Evolutionary conservation across 257 asterid species (phyloP), one percentile per base, ranked within the genome.

Genomic region (Fraxinus cuspidata): DNA sequence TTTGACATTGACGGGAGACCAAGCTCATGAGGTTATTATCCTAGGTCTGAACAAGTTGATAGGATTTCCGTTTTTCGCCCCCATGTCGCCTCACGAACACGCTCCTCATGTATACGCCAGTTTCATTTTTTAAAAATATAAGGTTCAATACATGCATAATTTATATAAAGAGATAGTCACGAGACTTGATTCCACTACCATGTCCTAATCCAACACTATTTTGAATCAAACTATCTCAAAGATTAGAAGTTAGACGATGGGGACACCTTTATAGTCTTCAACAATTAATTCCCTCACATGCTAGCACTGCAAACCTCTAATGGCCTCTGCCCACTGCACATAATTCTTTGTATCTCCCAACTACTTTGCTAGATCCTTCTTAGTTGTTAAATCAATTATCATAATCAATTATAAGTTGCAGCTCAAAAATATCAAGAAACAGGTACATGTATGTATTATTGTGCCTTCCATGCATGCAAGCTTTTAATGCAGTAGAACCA

Each of bases 401-500:
- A 74, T 78, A 74, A 66, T 47, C 71, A 40, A 58, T 74, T 18
- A 42, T 7, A 31, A 75, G 10, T 25, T 6, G 75, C 63, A 78
- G 72, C 80, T 27, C 72, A 37, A 21, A 44, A 38, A 40, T 12
- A 58, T 42, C 21, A 12, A 31, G 37, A 21, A 53, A 37, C 7
- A 34, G 5, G n/a, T 11, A 58, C 5, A 58, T n/a, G 4, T 5
- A 12, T 31, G 10, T 32, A 4, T 51, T 21, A 32, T n/a, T 47
- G 70, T 1, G 29, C 25, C 4, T 4, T 2, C 10, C 64, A 4
- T 75, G 66, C 9, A 29, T n/a, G 76, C 81, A 74, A 58, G 82
- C 87, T 75, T 74, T 87, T 44, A 88, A 90, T 88, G 89, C 66
- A 0, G 37, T 71, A 72, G 82, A 90, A 79, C 92, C 49, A 90